Base-by-base conservation (phyloP, 139 green algal genomes). In the Chlamydomonas sp. region DNA sequence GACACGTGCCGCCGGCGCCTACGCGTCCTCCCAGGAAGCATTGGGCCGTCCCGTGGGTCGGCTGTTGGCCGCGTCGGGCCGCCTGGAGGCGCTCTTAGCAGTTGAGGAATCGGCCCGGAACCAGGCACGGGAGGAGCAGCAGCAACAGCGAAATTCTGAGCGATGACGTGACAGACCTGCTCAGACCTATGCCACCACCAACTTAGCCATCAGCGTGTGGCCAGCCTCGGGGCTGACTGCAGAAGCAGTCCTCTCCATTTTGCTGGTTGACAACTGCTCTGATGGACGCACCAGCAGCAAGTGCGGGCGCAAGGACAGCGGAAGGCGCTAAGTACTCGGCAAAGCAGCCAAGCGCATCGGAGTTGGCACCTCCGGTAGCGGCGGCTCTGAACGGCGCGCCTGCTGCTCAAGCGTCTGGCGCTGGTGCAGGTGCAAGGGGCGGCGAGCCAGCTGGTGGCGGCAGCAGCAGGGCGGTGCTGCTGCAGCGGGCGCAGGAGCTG, bases 51-150 rank as follows among this genome's bases (percentile, higher is more conserved):
- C 79, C 4, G 20, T 84, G 10, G 12, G 31, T 1, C 64, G 66
- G 0, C 79, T 84, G 64, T 57, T 84, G 58, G 58, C 64, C 80
- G 72, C 62, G 0, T 20, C 80, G 9, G 80, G 16, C 17, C 67
- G 80, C 62, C 57, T 85, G 57, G 80, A 85, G 67, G 80, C 80
- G 58, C 67, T 85, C 17, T 68, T 85, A 16, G 80, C 80, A 2
- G 67, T 58, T 58, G 57, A 77, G 64, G 79, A 84, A 49, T 49
- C 31, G 31, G 31, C 31, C 31, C 31, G 31, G 31, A 49, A 49
- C 31, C 31, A 49, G 79, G 63, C 79, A 12, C 6, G 4, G 9
- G 63, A 62, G 12, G 5, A n/a, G 2, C 20, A 57, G 18, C 10
- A 58, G 71, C 71, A 76, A 18, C 71, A 76, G 71, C 71, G 14